A percentile compares a stretch with the other conserved stretches of the same genome.
These are phyloP conservation scores for Saprolegnia parasitica DNA, from an alignment of 352 stramenopile species.

Conservation along the genomic window DNA sequence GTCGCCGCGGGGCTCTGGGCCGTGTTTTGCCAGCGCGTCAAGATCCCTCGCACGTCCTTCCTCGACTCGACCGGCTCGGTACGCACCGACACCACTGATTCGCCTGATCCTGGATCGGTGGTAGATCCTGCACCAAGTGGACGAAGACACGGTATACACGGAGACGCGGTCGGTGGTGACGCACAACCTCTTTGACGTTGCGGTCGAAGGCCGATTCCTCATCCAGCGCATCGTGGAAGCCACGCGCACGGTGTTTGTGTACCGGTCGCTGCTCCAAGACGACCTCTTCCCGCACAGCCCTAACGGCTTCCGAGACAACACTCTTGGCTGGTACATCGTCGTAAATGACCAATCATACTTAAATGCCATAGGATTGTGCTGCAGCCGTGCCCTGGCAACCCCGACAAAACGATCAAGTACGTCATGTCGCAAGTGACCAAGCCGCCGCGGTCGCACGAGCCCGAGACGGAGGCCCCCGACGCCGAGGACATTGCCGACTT, in stretches of 20 bases:
- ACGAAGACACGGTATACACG: conserved; percentile 12
- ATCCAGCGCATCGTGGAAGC: neutral
- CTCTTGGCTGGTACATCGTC: conserved; percentile 1
- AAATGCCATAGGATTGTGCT: conserved; percentile 1
- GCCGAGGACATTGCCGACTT: neutral
- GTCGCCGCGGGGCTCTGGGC: neutral
- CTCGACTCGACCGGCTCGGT: neutral
- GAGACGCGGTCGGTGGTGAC: neutral
- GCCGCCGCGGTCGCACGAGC: neutral
- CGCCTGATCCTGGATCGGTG: neutral
- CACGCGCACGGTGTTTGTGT: conserved; percentile 10
- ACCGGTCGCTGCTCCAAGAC: conserved; percentile 18
- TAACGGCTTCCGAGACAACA: neutral
- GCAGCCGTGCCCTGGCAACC: conserved; percentile 1
- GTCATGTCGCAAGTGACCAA: conserved; percentile 7
- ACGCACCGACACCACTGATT: neutral
- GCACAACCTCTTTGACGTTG: neutral
- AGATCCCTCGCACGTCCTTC: neutral
- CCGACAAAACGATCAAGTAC: neutral
- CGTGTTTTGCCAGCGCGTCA: conserved; percentile 2
- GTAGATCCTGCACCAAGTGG: neutral
- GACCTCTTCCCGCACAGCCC: conserved; percentile 4
- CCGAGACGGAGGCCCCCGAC: neutral
- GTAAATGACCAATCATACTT: neutral
- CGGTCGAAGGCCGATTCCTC: conserved; percentile 1